phyloP scores from a whole-genome alignment of 768 basidiomycete genomes.

The Hygrocybe punicea region DNA sequence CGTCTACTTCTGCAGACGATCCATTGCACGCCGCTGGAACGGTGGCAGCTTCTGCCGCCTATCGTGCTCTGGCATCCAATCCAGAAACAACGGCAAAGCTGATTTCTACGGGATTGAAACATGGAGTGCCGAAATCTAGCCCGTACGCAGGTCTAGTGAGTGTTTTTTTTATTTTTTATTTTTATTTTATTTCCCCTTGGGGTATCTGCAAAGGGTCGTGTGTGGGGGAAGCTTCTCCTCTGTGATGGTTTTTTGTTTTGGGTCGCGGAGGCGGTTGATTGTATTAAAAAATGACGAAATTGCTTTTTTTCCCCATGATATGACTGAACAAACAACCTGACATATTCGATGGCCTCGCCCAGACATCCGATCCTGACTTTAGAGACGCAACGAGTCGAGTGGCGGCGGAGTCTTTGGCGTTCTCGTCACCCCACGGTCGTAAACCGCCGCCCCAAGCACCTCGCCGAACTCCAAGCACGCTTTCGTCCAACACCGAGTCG shows the following conservation, averaged over 20 bases:
- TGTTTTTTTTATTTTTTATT: not conserved
- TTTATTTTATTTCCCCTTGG: too few relatives aligned
- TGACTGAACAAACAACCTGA: too few relatives aligned
- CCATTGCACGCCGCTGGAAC: slow-evolving; percentile 28
- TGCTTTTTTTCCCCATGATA: slow-evolving; percentile 12
- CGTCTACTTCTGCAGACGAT: slow-evolving; percentile 20
- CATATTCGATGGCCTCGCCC: not conserved
- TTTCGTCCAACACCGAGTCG: slow-evolving; percentile 1
- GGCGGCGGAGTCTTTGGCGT: slow-evolving; percentile 53
- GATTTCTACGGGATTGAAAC: slow-evolving; percentile 42
- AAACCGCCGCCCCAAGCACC: slow-evolving; percentile 20
- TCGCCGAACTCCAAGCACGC: slow-evolving; percentile 6
- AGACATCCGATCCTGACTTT: slow-evolving; percentile 43
- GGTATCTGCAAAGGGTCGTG: too few relatives aligned
- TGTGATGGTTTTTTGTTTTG: too few relatives aligned
- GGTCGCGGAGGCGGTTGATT: too few relatives aligned
- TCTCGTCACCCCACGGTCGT: slow-evolving; percentile 24
- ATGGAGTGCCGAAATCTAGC: slow-evolving; percentile 34
- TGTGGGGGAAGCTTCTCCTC: too few relatives aligned
- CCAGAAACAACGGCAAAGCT: slow-evolving; percentile 42
- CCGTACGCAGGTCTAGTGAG: slow-evolving; percentile 38
- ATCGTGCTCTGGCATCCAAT: slow-evolving; percentile 43
- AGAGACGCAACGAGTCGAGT: slow-evolving; percentile 49
- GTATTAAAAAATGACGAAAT: too few relatives aligned
- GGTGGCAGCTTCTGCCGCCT: slow-evolving; percentile 41